A percentile compares a stretch with the other conserved stretches of the same genome.
phyloP scores from a whole-genome alignment of 768 basidiomycete species.

The Mycena latifolia region DNA sequence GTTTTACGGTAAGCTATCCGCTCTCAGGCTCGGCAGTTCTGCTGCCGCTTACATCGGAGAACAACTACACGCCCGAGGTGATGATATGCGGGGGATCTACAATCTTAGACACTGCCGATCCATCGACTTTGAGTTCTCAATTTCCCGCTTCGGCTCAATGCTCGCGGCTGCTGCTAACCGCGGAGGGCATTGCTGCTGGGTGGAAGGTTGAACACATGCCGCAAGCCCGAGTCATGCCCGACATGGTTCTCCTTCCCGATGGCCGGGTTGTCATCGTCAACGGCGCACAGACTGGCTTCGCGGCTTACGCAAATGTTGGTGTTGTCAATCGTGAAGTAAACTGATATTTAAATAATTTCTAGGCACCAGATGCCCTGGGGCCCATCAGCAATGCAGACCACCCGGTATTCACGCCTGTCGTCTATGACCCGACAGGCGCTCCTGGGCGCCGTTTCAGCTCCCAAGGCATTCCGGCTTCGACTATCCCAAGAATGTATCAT shows the following conservation, averaged over 20 bases:
- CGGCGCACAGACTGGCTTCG: slow-evolving; percentile 55
- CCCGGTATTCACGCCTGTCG: slow-evolving; percentile 52
- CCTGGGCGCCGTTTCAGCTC: slow-evolving; percentile 62
- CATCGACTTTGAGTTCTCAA: slow-evolving; percentile 38
- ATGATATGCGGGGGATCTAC: slow-evolving; percentile 46
- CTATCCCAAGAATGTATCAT: slow-evolving; percentile 72
- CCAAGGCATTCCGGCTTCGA: slow-evolving; percentile 55
- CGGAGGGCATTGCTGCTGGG: slow-evolving; percentile 47
- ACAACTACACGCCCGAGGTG: slow-evolving; percentile 44
- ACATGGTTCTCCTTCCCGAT: slow-evolving; percentile 48
- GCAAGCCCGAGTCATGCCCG: slow-evolving; percentile 47
- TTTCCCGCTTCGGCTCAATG: slow-evolving; percentile 47
- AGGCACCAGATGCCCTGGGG: slow-evolving; percentile 10
- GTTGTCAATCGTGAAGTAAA: slow-evolving; percentile 33
- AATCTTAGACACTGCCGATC: slow-evolving; percentile 30
- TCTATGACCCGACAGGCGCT: slow-evolving; percentile 60
- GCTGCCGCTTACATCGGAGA: slow-evolving; percentile 44
- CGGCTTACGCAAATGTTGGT: slow-evolving; percentile 40
- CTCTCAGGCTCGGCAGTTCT: slow-evolving; percentile 43
- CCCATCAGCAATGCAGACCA: slow-evolving; percentile 44
- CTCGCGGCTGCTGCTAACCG: slow-evolving; percentile 45
- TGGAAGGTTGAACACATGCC: slow-evolving; percentile 52
- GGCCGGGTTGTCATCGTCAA: slow-evolving; percentile 54
- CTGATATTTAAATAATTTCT: slow-evolving; percentile 13
- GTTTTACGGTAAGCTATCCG: slow-evolving; percentile 43